Evolutionary conservation across 345 rosid genomes (phyloP).

Genomic region (Sonneratia alba): DNA sequence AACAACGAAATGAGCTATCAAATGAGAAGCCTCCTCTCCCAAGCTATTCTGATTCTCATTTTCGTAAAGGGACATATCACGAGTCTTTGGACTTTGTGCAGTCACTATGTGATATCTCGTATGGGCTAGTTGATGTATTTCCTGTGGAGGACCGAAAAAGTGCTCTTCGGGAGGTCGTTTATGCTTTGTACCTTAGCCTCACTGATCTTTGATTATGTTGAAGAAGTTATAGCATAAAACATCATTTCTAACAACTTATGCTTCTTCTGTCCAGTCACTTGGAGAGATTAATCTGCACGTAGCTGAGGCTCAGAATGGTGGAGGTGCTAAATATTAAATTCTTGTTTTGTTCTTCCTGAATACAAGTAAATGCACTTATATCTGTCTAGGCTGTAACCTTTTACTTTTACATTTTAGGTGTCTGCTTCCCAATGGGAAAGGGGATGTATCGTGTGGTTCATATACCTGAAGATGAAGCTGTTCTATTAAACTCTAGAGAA

Average conservation of each 20-base stretch:
- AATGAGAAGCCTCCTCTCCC: conserved; percentile 77
- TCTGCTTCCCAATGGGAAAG: conserved; percentile 98
- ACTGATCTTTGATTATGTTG: conserved; percentile 1
- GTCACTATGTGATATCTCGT: conserved; percentile 84
- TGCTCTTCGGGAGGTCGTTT: conserved; percentile 84
- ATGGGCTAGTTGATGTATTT: conserved; percentile 91
- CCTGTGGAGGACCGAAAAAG: conserved; percentile 93
- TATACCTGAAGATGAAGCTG: conserved; percentile 97
- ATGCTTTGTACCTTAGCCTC: conserved; percentile 5
- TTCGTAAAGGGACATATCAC: conserved; percentile 85
- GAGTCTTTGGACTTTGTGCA: conserved; percentile 94
- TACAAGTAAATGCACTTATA: background rate
- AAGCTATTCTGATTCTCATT: conserved; percentile 54
- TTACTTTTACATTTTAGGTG: conserved; percentile 40
- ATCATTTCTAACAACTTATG: conserved; percentile 20
- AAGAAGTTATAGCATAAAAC: conserved; percentile 4
- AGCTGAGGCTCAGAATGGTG: conserved; percentile 69
- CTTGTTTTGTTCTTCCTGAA: conserved; percentile 6
- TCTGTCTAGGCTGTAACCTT: background rate
- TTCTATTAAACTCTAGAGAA: conserved; percentile 97
- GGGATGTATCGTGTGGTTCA: conserved; percentile 91
- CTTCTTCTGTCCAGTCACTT: conserved; percentile 60
- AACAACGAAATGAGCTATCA: conserved; percentile 58
- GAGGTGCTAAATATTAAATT: conserved; percentile 44
- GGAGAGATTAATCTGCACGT: conserved; percentile 72